These are phyloP conservation scores for Pyricularia pennisetigena DNA, from an alignment of 2,329 filamentous ascomycete species.

Conservation along the genomic window DNA sequence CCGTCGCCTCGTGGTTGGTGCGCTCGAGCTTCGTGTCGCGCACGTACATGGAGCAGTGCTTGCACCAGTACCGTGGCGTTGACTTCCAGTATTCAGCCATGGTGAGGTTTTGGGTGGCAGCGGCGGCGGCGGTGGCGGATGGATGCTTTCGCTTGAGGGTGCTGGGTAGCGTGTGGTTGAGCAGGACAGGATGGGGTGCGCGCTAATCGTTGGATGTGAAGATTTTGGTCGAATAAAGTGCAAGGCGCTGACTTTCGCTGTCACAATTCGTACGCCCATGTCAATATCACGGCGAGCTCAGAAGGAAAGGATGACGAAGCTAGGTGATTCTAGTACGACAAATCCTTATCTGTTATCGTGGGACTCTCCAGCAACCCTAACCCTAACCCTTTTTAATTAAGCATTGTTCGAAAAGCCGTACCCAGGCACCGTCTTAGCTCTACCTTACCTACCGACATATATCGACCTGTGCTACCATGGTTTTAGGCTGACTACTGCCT, in stretches of 20 bases:
- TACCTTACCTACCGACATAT: no score
- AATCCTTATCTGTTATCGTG: neutral
- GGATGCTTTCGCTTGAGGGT: neutral
- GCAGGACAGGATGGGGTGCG: neutral
- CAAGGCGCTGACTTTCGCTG: neutral
- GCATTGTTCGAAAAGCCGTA: no score
- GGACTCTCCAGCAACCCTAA: neutral
- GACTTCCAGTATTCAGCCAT: constrained; percentile 99
- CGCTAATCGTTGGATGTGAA: neutral
- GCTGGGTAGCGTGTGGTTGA: neutral
- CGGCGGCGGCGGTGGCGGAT: no score
- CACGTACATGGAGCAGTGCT: constrained; percentile 84
- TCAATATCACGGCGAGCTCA: neutral
- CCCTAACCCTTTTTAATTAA: neutral
- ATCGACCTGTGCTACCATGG: neutral
- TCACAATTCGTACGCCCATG: neutral
- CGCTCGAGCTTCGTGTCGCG: constrained; percentile 88
- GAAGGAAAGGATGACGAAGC: neutral
- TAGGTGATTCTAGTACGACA: neutral
- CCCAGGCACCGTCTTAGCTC: neutral
- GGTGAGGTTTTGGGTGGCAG: neutral
- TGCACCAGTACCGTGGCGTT: constrained; percentile 96
- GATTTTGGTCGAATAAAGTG: neutral
- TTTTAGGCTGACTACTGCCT: neutral
- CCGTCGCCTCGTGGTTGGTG: constrained; percentile 80